Evolutionary conservation across 2,329 filamentous ascomycete species (phyloP).

Genomic region (Phialocephala subalpina): DNA sequence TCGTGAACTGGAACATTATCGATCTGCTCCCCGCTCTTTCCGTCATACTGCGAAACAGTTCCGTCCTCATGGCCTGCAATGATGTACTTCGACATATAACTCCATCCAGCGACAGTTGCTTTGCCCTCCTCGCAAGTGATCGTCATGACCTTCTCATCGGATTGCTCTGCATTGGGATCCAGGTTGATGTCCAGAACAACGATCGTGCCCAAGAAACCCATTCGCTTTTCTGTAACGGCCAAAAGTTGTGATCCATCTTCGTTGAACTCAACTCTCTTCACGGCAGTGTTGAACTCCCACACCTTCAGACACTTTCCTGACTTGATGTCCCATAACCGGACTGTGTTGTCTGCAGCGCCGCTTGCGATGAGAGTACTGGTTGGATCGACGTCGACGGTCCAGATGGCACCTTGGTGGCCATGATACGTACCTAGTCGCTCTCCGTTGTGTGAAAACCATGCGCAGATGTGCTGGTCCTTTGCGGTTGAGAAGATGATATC

Average conservation of each 20-base stretch:
- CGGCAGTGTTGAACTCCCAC: slow-evolving; percentile 96
- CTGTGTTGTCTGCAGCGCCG: slow-evolving; percentile 97
- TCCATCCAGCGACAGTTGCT: slow-evolving; percentile 97
- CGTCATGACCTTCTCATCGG: slow-evolving; percentile 80
- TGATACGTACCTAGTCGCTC: slow-evolving; percentile 96
- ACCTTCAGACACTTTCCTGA: slow-evolving; percentile 92
- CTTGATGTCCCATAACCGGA: slow-evolving; percentile 96
- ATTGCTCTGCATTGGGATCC: slow-evolving; percentile 84
- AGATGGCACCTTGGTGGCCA: slow-evolving; percentile 97
- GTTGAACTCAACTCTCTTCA: slow-evolving; percentile 98
- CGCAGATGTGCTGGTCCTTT: slow-evolving; percentile 97
- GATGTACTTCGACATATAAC: slow-evolving; percentile 93
- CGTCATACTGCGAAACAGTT: slow-evolving; percentile 89
- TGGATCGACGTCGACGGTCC: slow-evolving; percentile 97
- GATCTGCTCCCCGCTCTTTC: slow-evolving; percentile 86
- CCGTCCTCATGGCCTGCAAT: slow-evolving; percentile 98
- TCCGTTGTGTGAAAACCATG: slow-evolving; percentile 97
- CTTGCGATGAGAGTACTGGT: slow-evolving; percentile 91
- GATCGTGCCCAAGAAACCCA: slow-evolving; percentile 94
- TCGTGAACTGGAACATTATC: slow-evolving; percentile 87
- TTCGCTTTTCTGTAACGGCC: slow-evolving; percentile 97
- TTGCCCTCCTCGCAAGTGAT: slow-evolving; percentile 97
- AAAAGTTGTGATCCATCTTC: slow-evolving; percentile 91
- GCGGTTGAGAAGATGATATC: slow-evolving; percentile 95
- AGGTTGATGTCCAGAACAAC: slow-evolving; percentile 89